phyloP scores from a whole-genome alignment of 371 early-diverging fungal genomes.

The Mucor ambiguus region DNA sequence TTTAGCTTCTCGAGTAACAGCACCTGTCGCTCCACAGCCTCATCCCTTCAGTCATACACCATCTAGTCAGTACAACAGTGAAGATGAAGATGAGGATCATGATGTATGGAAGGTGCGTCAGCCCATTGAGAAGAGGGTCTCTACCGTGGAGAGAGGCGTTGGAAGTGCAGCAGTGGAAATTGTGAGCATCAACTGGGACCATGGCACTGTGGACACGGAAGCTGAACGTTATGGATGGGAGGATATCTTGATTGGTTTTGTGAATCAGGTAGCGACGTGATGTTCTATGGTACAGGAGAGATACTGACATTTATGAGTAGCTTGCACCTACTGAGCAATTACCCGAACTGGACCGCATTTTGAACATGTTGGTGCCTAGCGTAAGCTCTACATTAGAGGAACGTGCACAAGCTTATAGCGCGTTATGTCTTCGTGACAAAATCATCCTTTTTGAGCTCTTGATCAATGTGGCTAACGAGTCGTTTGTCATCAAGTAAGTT shows the following conservation, averaged over 20 bases:
- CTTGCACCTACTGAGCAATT: constrained; percentile 50
- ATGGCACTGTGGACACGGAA: constrained; percentile 28
- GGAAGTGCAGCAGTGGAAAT: constrained; percentile 33
- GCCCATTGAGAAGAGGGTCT: constrained; percentile 7
- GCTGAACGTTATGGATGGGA: constrained; percentile 52
- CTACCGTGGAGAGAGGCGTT: constrained; percentile 28
- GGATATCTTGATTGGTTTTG: constrained; percentile 48
- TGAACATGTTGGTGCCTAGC: constrained; percentile 50
- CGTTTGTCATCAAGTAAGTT: constrained; percentile 41
- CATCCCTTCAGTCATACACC: not conserved
- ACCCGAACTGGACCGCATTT: constrained; percentile 51
- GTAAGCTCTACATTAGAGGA: constrained; percentile 45
- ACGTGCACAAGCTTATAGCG: constrained; percentile 46
- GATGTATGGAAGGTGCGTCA: constrained; percentile 13
- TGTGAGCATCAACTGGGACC: constrained; percentile 41
- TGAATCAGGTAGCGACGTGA: constrained; percentile 40
- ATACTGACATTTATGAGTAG: constrained; percentile 21
- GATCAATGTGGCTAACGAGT: constrained; percentile 54
- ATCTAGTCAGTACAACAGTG: constrained; percentile 12
- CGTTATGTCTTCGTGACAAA: constrained; percentile 50
- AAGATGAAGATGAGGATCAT: constrained; percentile 11
- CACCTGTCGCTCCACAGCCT: not conserved
- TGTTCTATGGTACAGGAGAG: not conserved
- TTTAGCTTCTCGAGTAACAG: constrained; percentile 16
- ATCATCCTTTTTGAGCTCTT: constrained; percentile 52